Base-by-base conservation (phyloP, 345 rosid species). In the Populus davidiana region DNA sequence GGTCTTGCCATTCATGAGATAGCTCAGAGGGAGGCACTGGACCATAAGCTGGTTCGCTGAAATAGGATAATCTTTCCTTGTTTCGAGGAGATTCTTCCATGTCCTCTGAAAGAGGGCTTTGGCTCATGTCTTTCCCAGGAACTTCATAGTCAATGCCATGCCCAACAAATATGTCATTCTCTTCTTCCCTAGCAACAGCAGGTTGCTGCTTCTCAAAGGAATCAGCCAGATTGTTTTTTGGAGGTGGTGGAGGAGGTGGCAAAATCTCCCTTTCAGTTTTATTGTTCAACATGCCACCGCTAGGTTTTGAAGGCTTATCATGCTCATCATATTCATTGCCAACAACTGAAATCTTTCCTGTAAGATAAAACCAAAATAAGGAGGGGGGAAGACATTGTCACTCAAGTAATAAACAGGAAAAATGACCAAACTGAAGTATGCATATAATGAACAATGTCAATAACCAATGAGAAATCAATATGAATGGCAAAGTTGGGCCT, bases 1-100 rank as follows among this genome's bases (percentile, higher is more conserved):
- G 50, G 71, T 91, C 90, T 82, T 93, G 91, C 97, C 97, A 93
- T 81, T 85, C 96, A 74, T 88, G 93, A 83, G 91, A 81, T 41
- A 87, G 87, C 50, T 33, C 87, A 61, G 94, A 67, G 54, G 99
- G 99, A 8, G 86, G 96, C 18, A 86, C 91, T 33, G 96, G 94
- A 74, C 96, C 98, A 77, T 90, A 95, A 72, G 86, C 86, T 73
- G 97, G 89, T 80, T 93, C 98, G 67, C 54, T 70, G 80, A 93
- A 93, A 82, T 91, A 92, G 67, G 92, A 33, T 73, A 82, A 89
- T 82, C 82, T 91, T 80, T 92, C 99, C 83, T 89, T 93, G 81
- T 86, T 90, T 80, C 93, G 83, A 77, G 99, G 99, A 79, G 98
- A 96, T 84, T 96, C 99, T 81, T 93, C 99, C 99, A 93, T 93